Evolutionary conservation across 495 filamentous ascomycete genomes (phyloP).

Genomic region (Daldinia loculata): DNA sequence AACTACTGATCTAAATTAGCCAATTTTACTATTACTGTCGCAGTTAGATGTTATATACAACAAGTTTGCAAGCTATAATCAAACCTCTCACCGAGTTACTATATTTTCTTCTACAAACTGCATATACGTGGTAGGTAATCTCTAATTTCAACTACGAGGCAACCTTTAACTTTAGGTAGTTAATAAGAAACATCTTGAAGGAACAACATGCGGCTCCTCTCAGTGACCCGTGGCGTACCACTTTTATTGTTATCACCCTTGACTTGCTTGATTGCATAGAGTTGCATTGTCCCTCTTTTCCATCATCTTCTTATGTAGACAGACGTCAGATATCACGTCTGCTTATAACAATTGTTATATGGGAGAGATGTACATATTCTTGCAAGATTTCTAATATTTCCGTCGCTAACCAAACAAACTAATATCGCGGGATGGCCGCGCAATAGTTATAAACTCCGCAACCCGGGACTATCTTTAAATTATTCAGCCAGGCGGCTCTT

Average conservation of each 20-base stretch:
- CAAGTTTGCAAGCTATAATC: background rate
- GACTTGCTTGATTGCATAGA: constrained; percentile 2
- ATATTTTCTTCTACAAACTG: background rate
- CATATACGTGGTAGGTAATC: constrained; percentile 2
- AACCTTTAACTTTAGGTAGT: background rate
- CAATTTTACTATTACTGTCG: constrained; percentile 13
- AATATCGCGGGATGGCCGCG: background rate
- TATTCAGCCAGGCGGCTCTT: constrained; percentile 15
- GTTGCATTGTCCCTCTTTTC: constrained; percentile 26
- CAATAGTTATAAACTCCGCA: background rate
- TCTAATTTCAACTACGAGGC: constrained; percentile 1
- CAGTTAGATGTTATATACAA: background rate
- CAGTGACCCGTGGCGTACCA: constrained; percentile 5
- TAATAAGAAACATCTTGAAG: background rate
- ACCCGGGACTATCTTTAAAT: background rate
- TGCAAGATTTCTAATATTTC: too few relatives aligned
- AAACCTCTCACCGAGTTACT: background rate
- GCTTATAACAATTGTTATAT: constrained; percentile 17
- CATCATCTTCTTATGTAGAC: background rate
- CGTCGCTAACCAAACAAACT: background rate
- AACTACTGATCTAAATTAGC: constrained; percentile 1
- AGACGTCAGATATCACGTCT: constrained; percentile 12
- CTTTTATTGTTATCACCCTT: background rate
- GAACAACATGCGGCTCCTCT: constrained; percentile 27
- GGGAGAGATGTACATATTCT: background rate